Percentiles rank a stretch among this genome's conserved stretches.
These are phyloP conservation scores for Aspergillus sp. DNA, from an alignment of 2,329 filamentous ascomycete genomes.

Conservation along the genomic window DNA sequence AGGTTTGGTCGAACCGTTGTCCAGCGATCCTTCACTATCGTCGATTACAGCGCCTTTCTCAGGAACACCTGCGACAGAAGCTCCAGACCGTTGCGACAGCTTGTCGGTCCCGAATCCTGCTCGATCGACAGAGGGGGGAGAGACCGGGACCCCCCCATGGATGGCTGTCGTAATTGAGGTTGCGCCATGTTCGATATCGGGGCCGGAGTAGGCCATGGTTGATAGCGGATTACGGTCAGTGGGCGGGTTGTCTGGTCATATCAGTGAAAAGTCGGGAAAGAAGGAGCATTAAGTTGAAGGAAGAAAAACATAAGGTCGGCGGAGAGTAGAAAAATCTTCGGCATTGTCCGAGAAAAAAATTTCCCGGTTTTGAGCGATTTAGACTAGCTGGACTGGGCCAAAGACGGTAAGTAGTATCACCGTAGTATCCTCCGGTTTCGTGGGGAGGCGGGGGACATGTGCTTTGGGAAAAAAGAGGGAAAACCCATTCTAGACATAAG, in stretches of 20 bases:
- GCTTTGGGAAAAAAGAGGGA: no score
- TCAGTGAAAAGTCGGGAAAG: neutral
- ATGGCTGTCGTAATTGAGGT: conserved; percentile 14
- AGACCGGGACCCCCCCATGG: conserved; percentile 14
- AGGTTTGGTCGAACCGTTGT: conserved; percentile 22
- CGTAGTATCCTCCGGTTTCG: neutral
- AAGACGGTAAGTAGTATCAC: neutral
- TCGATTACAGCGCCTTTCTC: conserved; percentile 18
- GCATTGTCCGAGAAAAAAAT: neutral
- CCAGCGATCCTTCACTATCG: conserved; percentile 20
- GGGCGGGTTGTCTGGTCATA: neutral
- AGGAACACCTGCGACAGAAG: conserved; percentile 4
- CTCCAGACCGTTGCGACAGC: conserved; percentile 8
- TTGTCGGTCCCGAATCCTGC: conserved; percentile 12
- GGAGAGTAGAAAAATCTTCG: neutral
- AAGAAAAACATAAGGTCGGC: neutral
- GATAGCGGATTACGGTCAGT: neutral
- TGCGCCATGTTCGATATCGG: conserved; percentile 9
- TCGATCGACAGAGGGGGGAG: conserved; percentile 10
- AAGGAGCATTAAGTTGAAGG: neutral
- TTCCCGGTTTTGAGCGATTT: neutral
- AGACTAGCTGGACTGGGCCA: neutral
- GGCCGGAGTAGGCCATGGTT: conserved; percentile 16
- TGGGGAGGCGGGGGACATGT: no score
- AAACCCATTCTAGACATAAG: no score